A percentile compares a stretch with the other conserved stretches of the same genome.
Conservation (phyloP, 2,329 filamentous ascomycete genomes). For the Apiospora pterosperma region DNA sequence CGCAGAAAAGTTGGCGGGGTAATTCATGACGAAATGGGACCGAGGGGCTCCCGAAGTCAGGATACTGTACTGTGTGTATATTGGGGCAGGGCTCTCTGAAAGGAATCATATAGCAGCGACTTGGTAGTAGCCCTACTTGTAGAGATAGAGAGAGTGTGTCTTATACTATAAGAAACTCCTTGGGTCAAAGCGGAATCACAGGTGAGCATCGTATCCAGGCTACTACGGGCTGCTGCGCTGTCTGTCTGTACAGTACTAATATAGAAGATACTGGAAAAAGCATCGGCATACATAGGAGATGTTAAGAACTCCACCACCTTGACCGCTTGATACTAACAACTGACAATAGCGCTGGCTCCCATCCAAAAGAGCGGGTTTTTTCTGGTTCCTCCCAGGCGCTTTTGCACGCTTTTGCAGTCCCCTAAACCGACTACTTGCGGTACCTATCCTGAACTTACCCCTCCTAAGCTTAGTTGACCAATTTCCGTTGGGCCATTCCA, state of each 20-base stretch:
- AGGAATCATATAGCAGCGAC: neutral
- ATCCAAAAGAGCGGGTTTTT: constrained; percentile 1
- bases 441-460: neutral
- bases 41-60: neutral
- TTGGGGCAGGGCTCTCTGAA: neutral
- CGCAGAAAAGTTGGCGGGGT: neutral
- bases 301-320: neutral
- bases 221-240: neutral
- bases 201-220: neutral
- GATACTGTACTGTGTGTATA: neutral
- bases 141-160: neutral
- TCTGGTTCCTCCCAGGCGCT: neutral
- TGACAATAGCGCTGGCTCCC: neutral
- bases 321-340: constrained; percentile 1
- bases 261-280: neutral
- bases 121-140: neutral
- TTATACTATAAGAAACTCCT: neutral
- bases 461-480: neutral
- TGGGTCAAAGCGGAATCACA: neutral
- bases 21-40: neutral
- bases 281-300: neutral
- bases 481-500: constrained; percentile 1
- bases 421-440: neutral
- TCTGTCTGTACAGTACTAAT: neutral
- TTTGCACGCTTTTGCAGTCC: neutral